A percentile compares a stretch with the other conserved stretches of the same genome.
Evolutionary conservation across 345 rosid genomes (phyloP).

Genomic region (Laguncularia racemosa): DNA sequence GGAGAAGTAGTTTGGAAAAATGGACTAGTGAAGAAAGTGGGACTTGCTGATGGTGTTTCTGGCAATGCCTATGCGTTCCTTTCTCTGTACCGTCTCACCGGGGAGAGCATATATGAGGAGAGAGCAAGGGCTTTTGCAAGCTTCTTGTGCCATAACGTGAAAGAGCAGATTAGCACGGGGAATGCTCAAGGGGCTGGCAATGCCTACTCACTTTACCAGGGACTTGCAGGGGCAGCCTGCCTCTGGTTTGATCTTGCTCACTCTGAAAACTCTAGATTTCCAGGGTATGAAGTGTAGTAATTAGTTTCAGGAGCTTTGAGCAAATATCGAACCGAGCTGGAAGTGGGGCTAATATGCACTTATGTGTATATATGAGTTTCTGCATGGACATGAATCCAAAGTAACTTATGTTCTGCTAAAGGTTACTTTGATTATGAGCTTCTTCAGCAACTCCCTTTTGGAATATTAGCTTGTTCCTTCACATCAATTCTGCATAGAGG

Average conservation of each 20-base stretch:
- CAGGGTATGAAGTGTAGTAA: conserved; percentile 63
- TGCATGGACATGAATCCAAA: too few relatives aligned
- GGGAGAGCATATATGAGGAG: conserved; percentile 64
- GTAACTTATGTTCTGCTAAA: too few relatives aligned
- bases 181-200: conserved; percentile 16
- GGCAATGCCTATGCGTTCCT: conserved; percentile 87
- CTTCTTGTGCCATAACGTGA: conserved; percentile 48
- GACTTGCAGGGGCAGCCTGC: conserved; percentile 66
- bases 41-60: conserved; percentile 69
- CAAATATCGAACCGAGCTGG: too few relatives aligned
- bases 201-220: conserved; percentile 62
- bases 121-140: conserved; percentile 73
- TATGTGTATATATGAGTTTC: too few relatives aligned
- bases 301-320: too few relatives aligned
- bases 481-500: too few relatives aligned
- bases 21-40: conserved; percentile 71
- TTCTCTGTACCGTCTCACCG: conserved; percentile 63
- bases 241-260: conserved; percentile 65
- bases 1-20: conserved; percentile 96
- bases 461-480: too few relatives aligned
- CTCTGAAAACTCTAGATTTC: conserved; percentile 51
- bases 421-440: too few relatives aligned
- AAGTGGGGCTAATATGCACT: too few relatives aligned
- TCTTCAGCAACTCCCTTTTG: too few relatives aligned
- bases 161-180: conserved; percentile 12